Percentiles rank a stretch among this genome's conserved stretches.
Conservation (phyloP, 306 rosid species). For the Canavalia gladiata region DNA sequence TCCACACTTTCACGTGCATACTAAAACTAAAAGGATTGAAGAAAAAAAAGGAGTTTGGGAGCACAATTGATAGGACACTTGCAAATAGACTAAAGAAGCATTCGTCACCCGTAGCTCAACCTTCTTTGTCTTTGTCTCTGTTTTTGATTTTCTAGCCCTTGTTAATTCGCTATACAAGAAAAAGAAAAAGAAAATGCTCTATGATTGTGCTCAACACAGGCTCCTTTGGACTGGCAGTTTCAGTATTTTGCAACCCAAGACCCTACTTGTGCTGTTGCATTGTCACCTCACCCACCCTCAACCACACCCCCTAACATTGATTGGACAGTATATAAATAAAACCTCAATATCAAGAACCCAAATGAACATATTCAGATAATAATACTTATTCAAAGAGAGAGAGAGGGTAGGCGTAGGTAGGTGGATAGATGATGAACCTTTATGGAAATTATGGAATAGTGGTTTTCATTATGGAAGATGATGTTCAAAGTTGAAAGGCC, state of each 20-base stretch:
- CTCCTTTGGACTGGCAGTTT: constrained; percentile 51
- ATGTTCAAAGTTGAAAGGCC: background rate
- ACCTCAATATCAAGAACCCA: constrained; percentile 1
- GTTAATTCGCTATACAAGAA: constrained; percentile 17
- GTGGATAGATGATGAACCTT: constrained; percentile 19
- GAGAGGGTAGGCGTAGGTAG: background rate
- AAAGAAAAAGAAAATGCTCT: constrained; percentile 32
- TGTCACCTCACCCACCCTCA: constrained; percentile 58
- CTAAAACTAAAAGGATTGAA: constrained; percentile 44
- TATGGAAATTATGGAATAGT: background rate
- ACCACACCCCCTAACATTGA: constrained; percentile 47
- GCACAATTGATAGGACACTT: constrained; percentile 64
- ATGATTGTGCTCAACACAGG: constrained; percentile 49
- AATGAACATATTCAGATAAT: background rate
- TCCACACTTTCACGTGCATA: constrained; percentile 66
- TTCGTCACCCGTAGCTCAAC: constrained; percentile 53
- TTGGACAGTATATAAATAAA: constrained; percentile 37
- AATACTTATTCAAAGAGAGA: background rate
- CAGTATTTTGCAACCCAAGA: constrained; percentile 48
- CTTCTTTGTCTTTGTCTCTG: constrained; percentile 49
- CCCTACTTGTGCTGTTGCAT: constrained; percentile 52
- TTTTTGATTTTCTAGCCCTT: constrained; percentile 41
- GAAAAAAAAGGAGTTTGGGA: constrained; percentile 41
- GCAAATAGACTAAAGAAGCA: constrained; percentile 51
- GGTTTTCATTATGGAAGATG: too few species aligned